Evolutionary conservation across 352 stramenopile genomes (phyloP).

Genomic region (Phytophthora sp.): DNA sequence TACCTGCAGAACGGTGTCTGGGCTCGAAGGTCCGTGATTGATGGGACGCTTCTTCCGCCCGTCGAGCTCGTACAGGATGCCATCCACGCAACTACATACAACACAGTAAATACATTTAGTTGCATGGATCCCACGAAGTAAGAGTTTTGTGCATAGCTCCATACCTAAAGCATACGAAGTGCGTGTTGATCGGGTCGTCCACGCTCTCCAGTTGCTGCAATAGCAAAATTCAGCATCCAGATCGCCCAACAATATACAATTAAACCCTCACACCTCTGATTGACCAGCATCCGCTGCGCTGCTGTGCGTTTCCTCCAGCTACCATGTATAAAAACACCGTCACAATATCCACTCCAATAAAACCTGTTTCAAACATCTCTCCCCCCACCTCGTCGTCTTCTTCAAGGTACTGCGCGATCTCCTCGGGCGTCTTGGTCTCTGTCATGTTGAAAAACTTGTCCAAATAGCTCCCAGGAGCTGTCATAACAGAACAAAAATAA

Average conservation of each 20-base stretch:
- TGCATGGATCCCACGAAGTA: not conserved
- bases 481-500: not conserved
- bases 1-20: constrained; percentile 86
- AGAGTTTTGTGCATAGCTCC: not conserved
- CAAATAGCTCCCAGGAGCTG: constrained; percentile 74
- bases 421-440: constrained; percentile 69
- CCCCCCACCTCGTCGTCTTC: constrained; percentile 84
- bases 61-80: constrained; percentile 95
- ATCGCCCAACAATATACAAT: not conserved
- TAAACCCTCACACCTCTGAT: constrained; percentile 64
- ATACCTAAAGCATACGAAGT: constrained; percentile 96
- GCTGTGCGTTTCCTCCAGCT: constrained; percentile 93
- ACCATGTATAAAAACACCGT: constrained; percentile 7
- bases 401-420: constrained; percentile 91
- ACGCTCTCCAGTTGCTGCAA: constrained; percentile 85
- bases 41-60: constrained; percentile 95
- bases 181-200: constrained; percentile 95
- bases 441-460: constrained; percentile 87
- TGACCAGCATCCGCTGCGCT: constrained; percentile 90
- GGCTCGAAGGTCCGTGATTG: constrained; percentile 91
- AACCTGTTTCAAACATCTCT: not conserved
- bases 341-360: not conserved
- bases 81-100: constrained; percentile 80
- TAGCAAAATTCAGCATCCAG: not conserved
- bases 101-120: constrained; percentile 7